phyloP scores from a whole-genome alignment of 1,139 yeast genomes.

The Nematodospora anomalae region DNA sequence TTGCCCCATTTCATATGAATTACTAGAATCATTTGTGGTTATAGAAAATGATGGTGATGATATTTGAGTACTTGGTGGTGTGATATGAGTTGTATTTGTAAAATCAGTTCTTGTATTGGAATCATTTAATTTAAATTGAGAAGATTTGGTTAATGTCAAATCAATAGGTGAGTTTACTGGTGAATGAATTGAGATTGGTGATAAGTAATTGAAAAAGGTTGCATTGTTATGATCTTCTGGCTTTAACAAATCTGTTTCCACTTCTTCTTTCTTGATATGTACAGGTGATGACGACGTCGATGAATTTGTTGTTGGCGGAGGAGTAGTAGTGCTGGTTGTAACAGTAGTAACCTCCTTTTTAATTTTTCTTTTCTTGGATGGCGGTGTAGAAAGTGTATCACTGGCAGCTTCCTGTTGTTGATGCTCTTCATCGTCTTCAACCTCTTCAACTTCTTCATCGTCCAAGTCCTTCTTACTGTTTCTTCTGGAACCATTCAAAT shows the following conservation, averaged over 20 bases:
- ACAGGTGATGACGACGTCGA: slow-evolving; percentile 7
- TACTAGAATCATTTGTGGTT: slow-evolving; percentile 14
- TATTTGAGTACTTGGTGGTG: slow-evolving; percentile 14
- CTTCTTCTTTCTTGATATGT: slow-evolving; percentile 8
- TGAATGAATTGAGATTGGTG: slow-evolving; percentile 47
- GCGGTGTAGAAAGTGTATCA: slow-evolving; percentile 1
- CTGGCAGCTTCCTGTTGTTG: slow-evolving; percentile 3
- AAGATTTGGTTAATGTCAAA: slow-evolving; percentile 32
- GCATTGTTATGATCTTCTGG: slow-evolving; percentile 7
- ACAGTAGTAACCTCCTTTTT: slow-evolving; percentile 1
- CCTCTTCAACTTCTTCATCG: slow-evolving; percentile 15
- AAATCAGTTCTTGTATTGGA: slow-evolving; percentile 41
- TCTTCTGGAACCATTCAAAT: slow-evolving; percentile 23
- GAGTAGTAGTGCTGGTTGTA: not conserved
- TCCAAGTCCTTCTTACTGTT: slow-evolving; percentile 6
- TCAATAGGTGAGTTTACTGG: slow-evolving; percentile 44
- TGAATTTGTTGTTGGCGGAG: slow-evolving; percentile 3
- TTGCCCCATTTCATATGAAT: slow-evolving; percentile 47
- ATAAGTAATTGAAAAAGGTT: slow-evolving; percentile 38
- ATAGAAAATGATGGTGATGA: slow-evolving; percentile 11
- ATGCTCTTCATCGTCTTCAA: slow-evolving; percentile 13
- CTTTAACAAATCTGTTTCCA: slow-evolving; percentile 1
- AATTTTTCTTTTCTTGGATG: slow-evolving; percentile 1
- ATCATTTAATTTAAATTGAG: slow-evolving; percentile 6
- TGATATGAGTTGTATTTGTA: slow-evolving; percentile 18